Evolutionary conservation across 78 protist genomes (phyloP).

Genomic region (Guillardia theta): DNA sequence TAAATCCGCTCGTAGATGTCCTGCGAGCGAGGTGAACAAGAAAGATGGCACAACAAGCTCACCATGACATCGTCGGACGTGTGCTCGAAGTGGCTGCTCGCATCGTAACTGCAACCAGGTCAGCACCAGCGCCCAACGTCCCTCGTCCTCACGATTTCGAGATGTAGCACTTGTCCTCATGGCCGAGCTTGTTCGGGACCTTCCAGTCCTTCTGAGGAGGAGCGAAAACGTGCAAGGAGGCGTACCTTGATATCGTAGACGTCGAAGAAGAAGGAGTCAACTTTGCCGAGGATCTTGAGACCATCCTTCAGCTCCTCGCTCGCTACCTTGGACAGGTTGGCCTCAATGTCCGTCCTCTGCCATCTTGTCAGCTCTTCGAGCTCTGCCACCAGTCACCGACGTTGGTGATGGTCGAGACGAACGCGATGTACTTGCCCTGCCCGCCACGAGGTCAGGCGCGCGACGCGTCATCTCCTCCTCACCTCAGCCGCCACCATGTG

Average conservation of each 20-base stretch:
- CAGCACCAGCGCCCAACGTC: too few species aligned
- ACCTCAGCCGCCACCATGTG: constrained; percentile 89
- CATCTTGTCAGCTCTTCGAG: not conserved
- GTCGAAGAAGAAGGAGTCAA: not conserved
- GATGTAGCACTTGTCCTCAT: constrained; percentile 51
- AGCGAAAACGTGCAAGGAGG: not conserved
- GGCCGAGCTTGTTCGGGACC: not conserved
- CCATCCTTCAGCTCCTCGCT: constrained; percentile 89
- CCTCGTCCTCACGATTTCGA: constrained; percentile 74
- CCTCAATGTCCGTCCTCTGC: not conserved
- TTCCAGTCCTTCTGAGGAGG: not conserved
- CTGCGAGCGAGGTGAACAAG: not conserved
- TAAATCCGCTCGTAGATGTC: not conserved
- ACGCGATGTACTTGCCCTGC: constrained; percentile 92
- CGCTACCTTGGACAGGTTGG: constrained; percentile 71
- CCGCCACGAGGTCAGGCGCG: too few species aligned
- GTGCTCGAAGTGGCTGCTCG: constrained; percentile 88
- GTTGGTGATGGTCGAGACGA: constrained; percentile 82
- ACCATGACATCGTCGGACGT: constrained; percentile 76
- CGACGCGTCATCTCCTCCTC: too few species aligned
- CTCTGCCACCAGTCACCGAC: not conserved
- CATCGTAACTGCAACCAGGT: too few species aligned
- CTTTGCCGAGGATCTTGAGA: constrained; percentile 65
- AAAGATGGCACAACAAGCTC: constrained; percentile 62
- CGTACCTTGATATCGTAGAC: constrained; percentile 29